Evolutionary conservation across 371 early-diverging fungal species (phyloP).

Genomic region (Coemansia sp.): DNA sequence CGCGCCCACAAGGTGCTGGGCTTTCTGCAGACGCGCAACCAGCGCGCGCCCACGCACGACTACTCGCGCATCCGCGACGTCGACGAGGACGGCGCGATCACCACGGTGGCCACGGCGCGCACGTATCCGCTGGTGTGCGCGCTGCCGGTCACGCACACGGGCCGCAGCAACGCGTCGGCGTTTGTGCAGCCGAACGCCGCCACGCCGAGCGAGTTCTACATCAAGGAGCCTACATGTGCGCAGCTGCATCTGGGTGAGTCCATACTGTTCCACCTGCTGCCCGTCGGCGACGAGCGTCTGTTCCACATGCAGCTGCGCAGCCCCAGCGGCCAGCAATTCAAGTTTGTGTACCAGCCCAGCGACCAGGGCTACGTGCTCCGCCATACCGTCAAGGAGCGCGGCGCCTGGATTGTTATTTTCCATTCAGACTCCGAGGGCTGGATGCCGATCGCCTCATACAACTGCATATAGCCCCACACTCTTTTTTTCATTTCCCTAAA

Average conservation of each 20-base stretch:
- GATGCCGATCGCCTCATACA: constrained; percentile 52
- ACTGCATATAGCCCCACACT: constrained; percentile 20
- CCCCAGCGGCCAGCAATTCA: constrained; percentile 49
- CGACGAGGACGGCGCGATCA: constrained; percentile 41
- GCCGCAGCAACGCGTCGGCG: constrained; percentile 31
- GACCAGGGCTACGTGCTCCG: constrained; percentile 52
- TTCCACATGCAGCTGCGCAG: constrained; percentile 53
- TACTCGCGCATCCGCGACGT: constrained; percentile 45
- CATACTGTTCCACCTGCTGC: constrained; percentile 47
- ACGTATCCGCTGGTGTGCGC: constrained; percentile 49
- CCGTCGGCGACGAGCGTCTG: constrained; percentile 48
- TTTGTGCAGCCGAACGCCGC: constrained; percentile 51
- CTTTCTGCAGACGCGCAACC: constrained; percentile 36
- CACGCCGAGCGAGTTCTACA: constrained; percentile 50
- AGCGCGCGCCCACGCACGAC: constrained; percentile 30
- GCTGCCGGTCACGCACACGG: constrained; percentile 40
- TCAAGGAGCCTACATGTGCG: constrained; percentile 46
- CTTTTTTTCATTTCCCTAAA: too few relatives aligned
- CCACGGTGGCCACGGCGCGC: constrained; percentile 34
- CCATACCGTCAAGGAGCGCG: constrained; percentile 50
- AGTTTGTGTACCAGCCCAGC: constrained; percentile 55
- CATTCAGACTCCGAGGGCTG: constrained; percentile 52
- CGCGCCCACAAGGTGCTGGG: constrained; percentile 42
- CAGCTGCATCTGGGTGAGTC: constrained; percentile 48
- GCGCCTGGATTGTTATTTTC: constrained; percentile 51